Base-by-base conservation (phyloP, 2,329 filamentous ascomycete species). In the Microdochium trichocladiopsis region DNA sequence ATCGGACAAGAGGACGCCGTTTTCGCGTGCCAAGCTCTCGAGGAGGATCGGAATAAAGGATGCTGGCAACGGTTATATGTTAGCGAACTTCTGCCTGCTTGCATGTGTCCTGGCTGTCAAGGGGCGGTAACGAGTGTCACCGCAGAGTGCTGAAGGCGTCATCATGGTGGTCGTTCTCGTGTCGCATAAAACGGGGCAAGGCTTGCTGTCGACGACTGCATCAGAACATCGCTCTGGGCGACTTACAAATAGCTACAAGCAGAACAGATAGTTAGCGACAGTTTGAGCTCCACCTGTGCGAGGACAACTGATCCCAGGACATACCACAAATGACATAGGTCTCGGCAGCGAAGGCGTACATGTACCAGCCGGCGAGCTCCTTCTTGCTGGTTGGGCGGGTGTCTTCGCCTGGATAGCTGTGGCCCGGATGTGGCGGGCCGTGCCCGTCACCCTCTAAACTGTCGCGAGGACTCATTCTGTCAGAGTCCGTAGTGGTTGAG, bases 31-130 rank as follows among this genome's bases (percentile, higher is more conserved):
- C 51, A 99, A 82, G 58, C 94, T 92, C 69, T 99, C 94, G 56
- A 99, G 80, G 3, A 94, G 88, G 55, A 99, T 95, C 23, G 94
- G 94, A 56, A 99, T 92, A 70, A 99, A 99, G 37, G 90, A 95
- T 48, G 87, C 90, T 93, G 23, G 18, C 6, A 25, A 43, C 25
- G n/a, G 43, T 16, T 18, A 37, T 31, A 48, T 11, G 33, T 31
- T 43, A 18, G 6, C 22, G 28, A 21, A 52, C 24, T 21, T 25
- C 16, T 11, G 23, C 28, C 43, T 14, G 18, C 16, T 14, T 24
- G 45, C 57, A 52, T 50, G 22, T 37, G 28, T 8, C 28, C 28
- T 8, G 8, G 28, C 14, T 33, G 28, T 33, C 28, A 14, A 8
- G 28, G 8, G 8, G 33, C 14, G 33, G 14, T 16, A 37, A n/a